These are phyloP conservation scores for Mycosarcoma mackinlayi DNA, from an alignment of 1,284 basidiomycete species.

Conservation along the genomic window DNA sequence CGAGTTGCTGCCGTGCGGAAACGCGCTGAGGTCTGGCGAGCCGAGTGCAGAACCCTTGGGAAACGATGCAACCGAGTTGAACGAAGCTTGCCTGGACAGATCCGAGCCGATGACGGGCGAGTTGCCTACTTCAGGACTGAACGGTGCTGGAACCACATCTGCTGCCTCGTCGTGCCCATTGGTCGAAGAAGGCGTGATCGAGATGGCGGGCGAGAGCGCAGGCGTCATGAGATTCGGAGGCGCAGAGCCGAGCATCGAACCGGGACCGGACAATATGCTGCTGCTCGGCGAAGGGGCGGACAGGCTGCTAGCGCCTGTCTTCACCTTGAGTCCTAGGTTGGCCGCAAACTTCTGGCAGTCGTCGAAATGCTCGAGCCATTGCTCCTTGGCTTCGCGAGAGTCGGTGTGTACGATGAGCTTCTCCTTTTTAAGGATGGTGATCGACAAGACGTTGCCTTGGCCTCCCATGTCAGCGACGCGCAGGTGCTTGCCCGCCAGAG, in stretches of 20 bases:
- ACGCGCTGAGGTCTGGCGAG: conserved; percentile 40
- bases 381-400: conserved; percentile 76
- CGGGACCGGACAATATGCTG: conserved; percentile 4
- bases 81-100: conserved; percentile 50
- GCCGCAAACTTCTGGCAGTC: conserved; percentile 86
- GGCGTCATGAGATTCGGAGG: conserved; percentile 26
- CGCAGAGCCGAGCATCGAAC: conserved; percentile 9
- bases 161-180: conserved; percentile 18
- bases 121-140: conserved; percentile 10
- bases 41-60: conserved; percentile 34
- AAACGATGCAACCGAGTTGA: conserved; percentile 58
- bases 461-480: conserved; percentile 71
- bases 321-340: conserved; percentile 67
- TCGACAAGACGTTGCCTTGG: conserved; percentile 77
- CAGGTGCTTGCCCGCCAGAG: conserved; percentile 92
- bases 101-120: conserved; percentile 33
- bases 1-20: conserved; percentile 13
- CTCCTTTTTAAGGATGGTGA: conserved; percentile 91
- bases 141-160: conserved; percentile 3
- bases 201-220: conserved; percentile 56
- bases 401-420: conserved; percentile 77
- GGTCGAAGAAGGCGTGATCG: conserved; percentile 55
- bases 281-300: conserved; percentile 9
- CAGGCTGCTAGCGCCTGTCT: conserved; percentile 32
- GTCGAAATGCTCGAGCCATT: conserved; percentile 78